Base-by-base conservation (phyloP, 805 yeast species). In the Metschnikowia colocasiae region DNA sequence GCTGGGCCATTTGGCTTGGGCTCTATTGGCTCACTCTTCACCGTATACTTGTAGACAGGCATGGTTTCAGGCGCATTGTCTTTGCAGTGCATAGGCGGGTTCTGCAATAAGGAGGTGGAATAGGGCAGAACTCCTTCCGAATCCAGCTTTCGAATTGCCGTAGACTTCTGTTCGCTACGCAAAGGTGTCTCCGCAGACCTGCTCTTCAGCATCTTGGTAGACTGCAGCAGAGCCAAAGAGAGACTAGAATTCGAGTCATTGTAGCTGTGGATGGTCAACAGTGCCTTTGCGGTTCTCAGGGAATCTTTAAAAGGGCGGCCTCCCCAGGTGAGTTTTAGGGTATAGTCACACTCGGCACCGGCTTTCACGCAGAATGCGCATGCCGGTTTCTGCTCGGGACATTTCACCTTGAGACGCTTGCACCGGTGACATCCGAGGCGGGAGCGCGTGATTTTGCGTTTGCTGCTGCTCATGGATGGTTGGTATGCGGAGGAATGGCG, bases 321-420 rank as follows among this genome's bases (percentile, higher is more conserved):
- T 16, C 88, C 90, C 92, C 92, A 86, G 0, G 80, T 76, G 27
- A 85, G 66, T 50, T 74, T 78, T 8, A 85, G 56, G 3, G 82
- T 68, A 54, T 85, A 86, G 57, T 84, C 90, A 63, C 94, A 85
- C 13, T 64, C 61, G 8, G 56, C 46, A 1, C 65, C 62, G 2
- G 74, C 62, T 50, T 76, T 80, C 1, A 58, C 34, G 59, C 95
- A 86, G 48, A 76, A 71, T 0, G 74, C 56, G 56, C 95, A 86
- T 0, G 57, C 50, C 0, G 94, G 94, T 57, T 81, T 82, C 16
- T 45, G 51, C 59, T 85, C 92, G 55, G 82, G 84, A 58, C 95
- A 86, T 61, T 86, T 85, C 30, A 81, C 75, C 59, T 82, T 83
- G 26, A 78, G 64, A 36, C 73, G 68, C 58, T 82, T 83, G 62